Percentiles rank a stretch among this genome's conserved stretches.
These are phyloP conservation scores for Trichoderma pleuroti DNA, from an alignment of 2,329 filamentous ascomycete species.

Conservation along the genomic window DNA sequence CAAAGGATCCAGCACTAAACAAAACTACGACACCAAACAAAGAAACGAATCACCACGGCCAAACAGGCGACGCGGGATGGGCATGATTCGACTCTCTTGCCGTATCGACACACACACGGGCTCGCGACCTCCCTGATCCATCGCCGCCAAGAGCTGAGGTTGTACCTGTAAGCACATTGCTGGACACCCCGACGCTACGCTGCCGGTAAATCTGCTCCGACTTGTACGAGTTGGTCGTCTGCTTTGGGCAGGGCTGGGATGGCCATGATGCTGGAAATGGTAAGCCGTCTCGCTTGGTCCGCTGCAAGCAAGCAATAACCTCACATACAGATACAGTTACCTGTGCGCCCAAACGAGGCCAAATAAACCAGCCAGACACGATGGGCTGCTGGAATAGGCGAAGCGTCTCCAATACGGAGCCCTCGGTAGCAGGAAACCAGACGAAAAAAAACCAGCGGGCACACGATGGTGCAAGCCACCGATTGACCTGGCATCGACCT, in stretches of 20 bases:
- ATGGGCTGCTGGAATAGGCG: background rate
- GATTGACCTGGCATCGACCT: conserved; percentile 8
- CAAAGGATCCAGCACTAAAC: background rate
- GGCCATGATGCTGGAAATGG: background rate
- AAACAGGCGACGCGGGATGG: background rate
- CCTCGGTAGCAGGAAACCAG: background rate
- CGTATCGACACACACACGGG: background rate
- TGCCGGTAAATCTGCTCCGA: background rate
- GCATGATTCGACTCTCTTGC: background rate
- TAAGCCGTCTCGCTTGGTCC: conserved; percentile 3
- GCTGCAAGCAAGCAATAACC: background rate
- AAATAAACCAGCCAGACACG: background rate
- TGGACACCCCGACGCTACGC: background rate
- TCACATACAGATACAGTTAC: background rate
- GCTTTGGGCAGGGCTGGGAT: background rate
- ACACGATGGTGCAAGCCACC: conserved; percentile 18
- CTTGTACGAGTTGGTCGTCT: background rate
- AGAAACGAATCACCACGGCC: background rate
- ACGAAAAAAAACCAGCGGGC: background rate
- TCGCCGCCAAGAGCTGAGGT: conserved; percentile 2
- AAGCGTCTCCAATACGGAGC: conserved; percentile 1
- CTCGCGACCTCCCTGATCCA: background rate
- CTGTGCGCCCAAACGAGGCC: background rate
- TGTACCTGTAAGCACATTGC: background rate
- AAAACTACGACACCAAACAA: background rate